Conservation (phyloP, 371 early-diverging fungal genomes). For the Funneliformis caledonium region DNA sequence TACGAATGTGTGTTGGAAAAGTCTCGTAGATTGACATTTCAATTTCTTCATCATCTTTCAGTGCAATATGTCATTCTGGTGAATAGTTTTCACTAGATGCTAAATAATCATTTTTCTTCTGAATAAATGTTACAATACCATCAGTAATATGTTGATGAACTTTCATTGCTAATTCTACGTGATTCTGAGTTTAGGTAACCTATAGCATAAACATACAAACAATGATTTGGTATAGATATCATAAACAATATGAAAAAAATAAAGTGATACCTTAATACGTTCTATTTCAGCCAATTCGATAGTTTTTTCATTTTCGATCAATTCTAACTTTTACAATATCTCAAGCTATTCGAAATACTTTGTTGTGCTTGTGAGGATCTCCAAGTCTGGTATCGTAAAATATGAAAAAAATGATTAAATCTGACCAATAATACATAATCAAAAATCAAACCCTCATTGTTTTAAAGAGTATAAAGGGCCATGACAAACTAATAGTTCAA, state of each 20-base stretch:
- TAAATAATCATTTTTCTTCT: not conserved
- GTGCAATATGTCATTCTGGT: not conserved
- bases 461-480: slow-evolving; percentile 23
- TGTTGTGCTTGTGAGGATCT: slow-evolving; percentile 23
- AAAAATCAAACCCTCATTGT: no score
- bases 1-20: slow-evolving; percentile 2
- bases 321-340: not conserved
- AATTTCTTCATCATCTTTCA: not conserved
- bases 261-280: slow-evolving; percentile 25
- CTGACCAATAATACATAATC: slow-evolving; percentile 22
- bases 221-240: slow-evolving; percentile 8
- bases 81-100: not conserved
- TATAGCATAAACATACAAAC: slow-evolving; percentile 19
- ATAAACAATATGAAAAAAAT: slow-evolving; percentile 1
- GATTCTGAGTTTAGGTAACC: slow-evolving; percentile 27
- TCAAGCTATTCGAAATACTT: slow-evolving; percentile 8
- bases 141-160: slow-evolving; percentile 26
- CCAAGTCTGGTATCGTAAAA: slow-evolving; percentile 32
- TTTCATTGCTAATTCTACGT: slow-evolving; percentile 19
- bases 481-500: slow-evolving; percentile 40
- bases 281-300: slow-evolving; percentile 28
- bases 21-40: not conserved
- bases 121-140: slow-evolving; percentile 12
- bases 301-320: slow-evolving; percentile 27
- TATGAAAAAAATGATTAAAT: not conserved